These are phyloP conservation scores for Epicoccum nigrum DNA, from an alignment of 2,329 filamentous ascomycete genomes.

Conservation along the genomic window DNA sequence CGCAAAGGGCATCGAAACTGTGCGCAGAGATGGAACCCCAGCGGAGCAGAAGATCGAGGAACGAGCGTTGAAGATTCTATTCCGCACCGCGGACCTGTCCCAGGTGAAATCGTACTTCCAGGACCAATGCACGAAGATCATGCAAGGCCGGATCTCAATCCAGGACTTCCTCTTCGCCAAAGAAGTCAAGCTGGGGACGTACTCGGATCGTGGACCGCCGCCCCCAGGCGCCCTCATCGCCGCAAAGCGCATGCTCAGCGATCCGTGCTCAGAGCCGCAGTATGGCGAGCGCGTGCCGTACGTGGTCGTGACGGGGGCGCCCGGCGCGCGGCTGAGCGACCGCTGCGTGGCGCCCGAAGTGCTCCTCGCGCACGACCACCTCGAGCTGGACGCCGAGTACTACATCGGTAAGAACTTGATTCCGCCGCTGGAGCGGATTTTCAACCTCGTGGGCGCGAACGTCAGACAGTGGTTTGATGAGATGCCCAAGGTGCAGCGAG, in stretches of 20 bases:
- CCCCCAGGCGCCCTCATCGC: conserved; percentile 90
- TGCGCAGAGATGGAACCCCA: conserved; percentile 90
- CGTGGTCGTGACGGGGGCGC: conserved; percentile 87
- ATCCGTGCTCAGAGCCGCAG: conserved; percentile 86
- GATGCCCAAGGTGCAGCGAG: conserved; percentile 88
- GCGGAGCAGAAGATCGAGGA: conserved; percentile 98
- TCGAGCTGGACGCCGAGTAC: conserved; percentile 89
- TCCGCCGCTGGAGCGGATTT: conserved; percentile 92
- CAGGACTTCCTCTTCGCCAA: conserved; percentile 96
- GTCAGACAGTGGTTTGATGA: conserved; percentile 92
- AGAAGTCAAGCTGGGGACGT: conserved; percentile 89
- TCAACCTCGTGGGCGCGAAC: conserved; percentile 93
- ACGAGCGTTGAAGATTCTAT: conserved; percentile 84
- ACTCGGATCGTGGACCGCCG: conserved; percentile 78
- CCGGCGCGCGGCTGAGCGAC: conserved; percentile 83
- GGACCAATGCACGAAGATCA: conserved; percentile 87
- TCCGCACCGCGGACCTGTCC: conserved; percentile 86
- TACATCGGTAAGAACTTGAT: conserved; percentile 97
- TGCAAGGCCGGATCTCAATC: conserved; percentile 83
- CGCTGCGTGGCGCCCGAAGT: conserved; percentile 88
- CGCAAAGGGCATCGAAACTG: conserved; percentile 97
- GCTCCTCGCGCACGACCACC: conserved; percentile 75
- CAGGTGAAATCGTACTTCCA: conserved; percentile 91
- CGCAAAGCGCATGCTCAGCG: conserved; percentile 82
- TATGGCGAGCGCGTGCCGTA: conserved; percentile 96